Evolutionary conservation across 129 eudicot genomes (phyloP).

Genomic region (Artemisia tridentata): DNA sequence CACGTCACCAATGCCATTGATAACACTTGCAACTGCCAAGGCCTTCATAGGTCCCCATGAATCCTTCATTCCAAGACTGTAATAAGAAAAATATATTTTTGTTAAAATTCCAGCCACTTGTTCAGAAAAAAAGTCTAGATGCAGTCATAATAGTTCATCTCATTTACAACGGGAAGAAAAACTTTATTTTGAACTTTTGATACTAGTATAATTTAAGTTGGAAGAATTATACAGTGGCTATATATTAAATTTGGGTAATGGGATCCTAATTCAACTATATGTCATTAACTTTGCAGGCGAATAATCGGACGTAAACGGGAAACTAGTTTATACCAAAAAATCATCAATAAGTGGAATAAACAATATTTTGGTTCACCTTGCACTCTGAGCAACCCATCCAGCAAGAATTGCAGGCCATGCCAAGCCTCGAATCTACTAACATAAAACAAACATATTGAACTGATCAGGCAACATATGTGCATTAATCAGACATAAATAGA

Average conservation of each 20-base stretch:
- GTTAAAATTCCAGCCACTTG: constrained; percentile 19
- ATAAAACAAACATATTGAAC: constrained; percentile 22
- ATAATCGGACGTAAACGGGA: background rate
- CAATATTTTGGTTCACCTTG: constrained; percentile 52
- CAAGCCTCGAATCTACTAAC: constrained; percentile 83
- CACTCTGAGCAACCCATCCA: constrained; percentile 99
- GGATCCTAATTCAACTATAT: background rate
- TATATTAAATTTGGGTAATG: background rate
- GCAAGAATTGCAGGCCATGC: constrained; percentile 98
- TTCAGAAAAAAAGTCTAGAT: constrained; percentile 2
- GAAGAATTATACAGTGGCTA: background rate
- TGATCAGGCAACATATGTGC: constrained; percentile 10
- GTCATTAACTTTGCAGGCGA: constrained; percentile 5
- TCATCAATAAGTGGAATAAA: constrained; percentile 21
- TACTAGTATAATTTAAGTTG: no score
- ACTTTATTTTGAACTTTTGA: no score
- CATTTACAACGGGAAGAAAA: background rate
- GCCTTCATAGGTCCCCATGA: constrained; percentile 99
- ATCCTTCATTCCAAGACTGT: constrained; percentile 97
- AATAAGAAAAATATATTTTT: constrained; percentile 11
- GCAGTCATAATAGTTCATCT: background rate
- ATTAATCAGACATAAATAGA: background rate
- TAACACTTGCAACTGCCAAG: constrained; percentile 71
- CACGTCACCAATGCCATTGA: constrained; percentile 83
- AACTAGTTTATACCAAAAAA: constrained; percentile 17